Evolutionary conservation across 2,329 filamentous ascomycete genomes (phyloP), one percentile per base, ranked within the genome.

Genomic region (Talaromyces sp.): DNA sequence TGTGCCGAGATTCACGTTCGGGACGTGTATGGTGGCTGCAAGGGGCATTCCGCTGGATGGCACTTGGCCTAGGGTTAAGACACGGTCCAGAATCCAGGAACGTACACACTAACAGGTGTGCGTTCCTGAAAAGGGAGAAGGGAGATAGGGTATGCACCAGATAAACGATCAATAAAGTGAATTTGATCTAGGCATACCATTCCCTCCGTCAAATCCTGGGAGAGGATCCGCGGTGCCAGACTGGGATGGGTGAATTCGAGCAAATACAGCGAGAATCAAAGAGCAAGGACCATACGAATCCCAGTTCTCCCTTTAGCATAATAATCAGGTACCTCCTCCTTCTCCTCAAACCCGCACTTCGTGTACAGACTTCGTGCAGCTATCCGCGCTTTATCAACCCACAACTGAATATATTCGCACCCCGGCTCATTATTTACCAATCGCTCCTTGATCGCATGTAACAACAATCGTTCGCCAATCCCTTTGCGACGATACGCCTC

Each of bases 271-370:
- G 25, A 28, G 11, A 4, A 7, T 64, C 68, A 63, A 53, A 74
- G 65, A 57, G 70, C 61, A 36, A 76, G 66, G 54, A 70, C 62
- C 76, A 79, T 78, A 62, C 70, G 74, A 52, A 79, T 70, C 11
- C 76, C 78, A 52, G 75, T 75, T 58, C 79, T 73, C 53, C 78
- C 78, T 61, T 73, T 71, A 28, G 75, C 75, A 65, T 82, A 82
- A 67, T 82, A 82, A 66, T 80, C 72, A 48, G 68, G 66, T 46
- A 80, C 73, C 46, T 70, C 68, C 61, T 80, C 76, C 22, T 71
- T 67, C 68, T 79, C 73, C 58, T 73, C 64, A 66, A 81, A 82
- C 41, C 75, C 77, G 66, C 67, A 73, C 7, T 72, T 70, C 22
- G 63, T 57, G 68, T 82, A 82, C 59, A 81, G 64, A 51, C 67